Base-by-base conservation (phyloP, 208 protist genomes). In the Trypanosoma boissoni region DNA sequence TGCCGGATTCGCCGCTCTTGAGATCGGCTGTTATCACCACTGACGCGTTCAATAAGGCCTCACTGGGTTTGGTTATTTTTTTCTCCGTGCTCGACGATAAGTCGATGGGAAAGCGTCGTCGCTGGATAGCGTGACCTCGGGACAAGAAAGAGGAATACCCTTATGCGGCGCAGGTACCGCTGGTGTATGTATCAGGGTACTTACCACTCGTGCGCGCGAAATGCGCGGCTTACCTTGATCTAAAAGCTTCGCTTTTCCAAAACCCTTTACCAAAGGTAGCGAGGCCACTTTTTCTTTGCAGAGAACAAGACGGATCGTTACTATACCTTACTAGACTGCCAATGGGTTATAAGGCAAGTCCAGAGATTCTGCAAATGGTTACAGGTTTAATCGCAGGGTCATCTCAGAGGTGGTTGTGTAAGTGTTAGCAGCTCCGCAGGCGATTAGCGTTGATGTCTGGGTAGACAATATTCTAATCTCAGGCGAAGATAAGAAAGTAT, bases 381-480 rank as follows among this genome's bases (percentile, higher is more conserved):
- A 39, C 34, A 6, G 6, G 8, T 6, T 6, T 12, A 16, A 39
- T 39, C 12, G n/a, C n/a, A n/a, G n/a, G n/a, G n/a, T n/a, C n/a
- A n/a, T 57, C 51, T 51, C 49, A 12, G n/a, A 9, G 7, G 59
- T 65, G 20, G 60, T 62, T 1, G 27, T 28, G 27, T 23, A n/a
- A 6, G 9, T 7, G 12, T 48, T n/a, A 23, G 18, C 37, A 14
- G 36, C 23, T 2, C 67, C 59, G 1, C 23, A n/a, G 6, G 28
- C 1, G 24, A 50, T 74, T 1, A n/a, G 23, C 5, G 31, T 68
- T 2, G 66, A 74, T 26, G 53, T 68, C 2, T 74, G 53, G 49
- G 45, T 74, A 14, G 67, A 74, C 34, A 68, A 68, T 31, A 74
- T 74, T 0, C 58, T 61, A 34, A 54, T 68, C 59, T 56, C 60